A percentile compares a stretch with the other conserved stretches of the same genome.
phyloP scores from a whole-genome alignment of 345 rosid genomes.

The Barbarea vulgaris region DNA sequence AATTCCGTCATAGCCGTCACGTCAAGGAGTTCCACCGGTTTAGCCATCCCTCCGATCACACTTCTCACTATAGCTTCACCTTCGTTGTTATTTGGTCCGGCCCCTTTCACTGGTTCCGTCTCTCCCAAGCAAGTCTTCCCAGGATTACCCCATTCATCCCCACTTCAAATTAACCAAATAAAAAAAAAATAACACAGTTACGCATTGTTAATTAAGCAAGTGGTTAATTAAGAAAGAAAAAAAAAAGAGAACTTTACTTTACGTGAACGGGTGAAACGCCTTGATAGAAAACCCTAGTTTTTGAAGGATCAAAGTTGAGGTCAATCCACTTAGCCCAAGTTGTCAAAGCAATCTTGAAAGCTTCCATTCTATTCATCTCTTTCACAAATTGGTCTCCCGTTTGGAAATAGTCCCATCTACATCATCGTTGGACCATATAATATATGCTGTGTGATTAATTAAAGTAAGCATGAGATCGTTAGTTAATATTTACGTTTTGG shows the following conservation, averaged over 20 bases:
- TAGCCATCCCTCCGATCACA: constrained; percentile 49
- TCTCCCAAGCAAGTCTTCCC: constrained; percentile 49
- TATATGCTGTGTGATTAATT: background rate
- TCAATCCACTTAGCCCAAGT: constrained; percentile 77
- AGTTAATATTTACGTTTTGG: constrained; percentile 35
- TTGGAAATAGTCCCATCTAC: constrained; percentile 72
- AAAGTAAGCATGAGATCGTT: background rate
- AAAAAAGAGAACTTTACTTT: constrained; percentile 34
- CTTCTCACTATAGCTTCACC: constrained; percentile 49
- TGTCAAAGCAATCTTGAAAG: constrained; percentile 58
- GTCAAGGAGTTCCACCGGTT: constrained; percentile 56
- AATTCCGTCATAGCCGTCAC: constrained; percentile 57
- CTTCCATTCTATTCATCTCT: constrained; percentile 68
- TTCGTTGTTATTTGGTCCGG: constrained; percentile 25
- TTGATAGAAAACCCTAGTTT: constrained; percentile 58
- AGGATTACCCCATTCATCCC: constrained; percentile 51
- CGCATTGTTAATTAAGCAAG: background rate
- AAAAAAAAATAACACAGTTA: background rate
- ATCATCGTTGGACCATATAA: background rate
- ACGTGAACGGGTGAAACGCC: constrained; percentile 58
- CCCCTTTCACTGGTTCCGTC: constrained; percentile 55
- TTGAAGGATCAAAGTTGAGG: constrained; percentile 51
- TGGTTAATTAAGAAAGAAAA: background rate
- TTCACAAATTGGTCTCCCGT: constrained; percentile 44
- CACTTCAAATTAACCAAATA: constrained; percentile 28